Conservation (phyloP, 345 rosid species). For the Orychophragmus violaceus region DNA sequence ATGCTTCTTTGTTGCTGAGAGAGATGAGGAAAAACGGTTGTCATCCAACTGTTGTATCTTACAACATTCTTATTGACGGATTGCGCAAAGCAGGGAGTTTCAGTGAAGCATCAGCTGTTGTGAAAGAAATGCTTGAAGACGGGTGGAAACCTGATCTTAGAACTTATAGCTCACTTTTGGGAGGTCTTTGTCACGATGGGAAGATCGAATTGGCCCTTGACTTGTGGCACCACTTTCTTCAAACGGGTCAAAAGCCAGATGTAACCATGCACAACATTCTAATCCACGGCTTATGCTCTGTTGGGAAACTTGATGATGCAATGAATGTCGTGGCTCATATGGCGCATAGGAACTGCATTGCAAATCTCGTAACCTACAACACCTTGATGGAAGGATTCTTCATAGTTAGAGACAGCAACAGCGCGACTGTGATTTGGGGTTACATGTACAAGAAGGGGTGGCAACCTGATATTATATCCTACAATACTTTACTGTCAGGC, state of each 20-base stretch:
- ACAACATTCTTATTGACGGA: conserved; percentile 66
- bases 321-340: conserved; percentile 49
- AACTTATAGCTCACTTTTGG: conserved; percentile 69
- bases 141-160: conserved; percentile 64
- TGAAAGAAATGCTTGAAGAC: conserved; percentile 76
- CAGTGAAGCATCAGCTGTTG: conserved; percentile 50
- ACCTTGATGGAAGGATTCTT: conserved; percentile 83
- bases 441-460: conserved; percentile 46
- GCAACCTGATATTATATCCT: conserved; percentile 72
- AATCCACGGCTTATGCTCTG: conserved; percentile 77
- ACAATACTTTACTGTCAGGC: conserved; percentile 67
- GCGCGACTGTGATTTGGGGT: conserved; percentile 62
- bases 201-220: conserved; percentile 59
- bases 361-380: conserved; percentile 79
- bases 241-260: conserved; percentile 58
- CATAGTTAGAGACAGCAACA: conserved; percentile 48
- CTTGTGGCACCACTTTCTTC: conserved; percentile 58
- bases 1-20: conserved; percentile 50
- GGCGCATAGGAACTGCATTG: conserved; percentile 44
- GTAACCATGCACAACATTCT: conserved; percentile 68
- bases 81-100: conserved; percentile 70
- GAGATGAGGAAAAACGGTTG: conserved; percentile 48
- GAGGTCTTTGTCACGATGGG: conserved; percentile 65
- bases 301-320: conserved; percentile 64
- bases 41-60: conserved; percentile 53